Base-by-base conservation (phyloP, 345 rosid species). In the Firmiana major region DNA sequence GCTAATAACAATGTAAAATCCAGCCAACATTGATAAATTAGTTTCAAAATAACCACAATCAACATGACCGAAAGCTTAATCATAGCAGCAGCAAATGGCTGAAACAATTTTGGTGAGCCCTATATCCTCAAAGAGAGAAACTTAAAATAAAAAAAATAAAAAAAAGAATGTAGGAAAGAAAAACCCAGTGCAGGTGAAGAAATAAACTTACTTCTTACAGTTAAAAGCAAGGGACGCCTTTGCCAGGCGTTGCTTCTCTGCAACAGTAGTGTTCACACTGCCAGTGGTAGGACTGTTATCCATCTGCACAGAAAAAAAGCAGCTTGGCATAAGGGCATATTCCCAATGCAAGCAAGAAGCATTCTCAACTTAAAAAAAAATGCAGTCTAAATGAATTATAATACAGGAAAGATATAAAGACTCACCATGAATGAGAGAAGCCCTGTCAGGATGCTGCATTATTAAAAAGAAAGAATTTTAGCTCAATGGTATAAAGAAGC, bases 381-480 rank as follows among this genome's bases (percentile, higher is more conserved):
- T 71, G 59, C 9, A 49, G 28, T 31, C 6, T 17, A 26, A 70
- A 53, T 53, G 22, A 65, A 78, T 24, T 71, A 54, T 36, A 31
- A n/a, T 8, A 63, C 17, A 11, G 1, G 19, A 72, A 17, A 49
- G 77, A 5, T 51, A 65, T 16, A 60, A 68, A 73, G 74, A 79
- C 97, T 89, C 79, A 96, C 99, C 99, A 94, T 96, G 77, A 96
- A 96, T n/a, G 99, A 96, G 79, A 96, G 95, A 78, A 96, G 99
- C 45, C 99, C 99, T 1, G 98, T 94, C 15, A 96, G 98, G 57
- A 96, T 96, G 93, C 98, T 96, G 97, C 91, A 89, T 83, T 24
- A 71, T 38, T 28, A 59, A 81, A 84, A 1, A 81, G 7, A 48
- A 68, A 57, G 40, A 57, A 48, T 40, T 71, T 82, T 64, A 81